phyloP scores from a whole-genome alignment of 2,329 filamentous ascomycete genomes.

The Pyrenophora seminiperda region DNA sequence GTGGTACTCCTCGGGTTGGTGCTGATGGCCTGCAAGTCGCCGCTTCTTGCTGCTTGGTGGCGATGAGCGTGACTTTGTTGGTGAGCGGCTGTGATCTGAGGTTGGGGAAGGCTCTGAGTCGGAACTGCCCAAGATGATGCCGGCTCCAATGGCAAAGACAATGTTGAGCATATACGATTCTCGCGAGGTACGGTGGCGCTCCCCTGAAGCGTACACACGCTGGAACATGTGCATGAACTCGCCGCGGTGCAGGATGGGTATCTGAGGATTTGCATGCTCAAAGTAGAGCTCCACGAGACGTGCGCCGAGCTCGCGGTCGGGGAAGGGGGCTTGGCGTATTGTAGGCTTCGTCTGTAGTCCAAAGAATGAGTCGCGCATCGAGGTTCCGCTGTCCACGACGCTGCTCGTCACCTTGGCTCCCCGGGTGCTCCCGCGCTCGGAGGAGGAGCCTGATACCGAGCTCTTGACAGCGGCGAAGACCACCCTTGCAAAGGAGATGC shows the following conservation, averaged over 20 bases:
- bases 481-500: conserved; percentile 91
- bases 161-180: conserved; percentile 97
- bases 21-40: conserved; percentile 59
- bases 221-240: conserved; percentile 92
- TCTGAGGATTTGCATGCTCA: conserved; percentile 94
- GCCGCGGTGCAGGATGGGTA: conserved; percentile 84
- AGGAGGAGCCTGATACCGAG: conserved; percentile 61
- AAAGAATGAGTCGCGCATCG: conserved; percentile 95
- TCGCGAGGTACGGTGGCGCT: conserved; percentile 70
- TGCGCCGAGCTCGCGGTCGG: conserved; percentile 73
- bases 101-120: conserved; percentile 43
- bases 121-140: conserved; percentile 76
- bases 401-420: conserved; percentile 59
- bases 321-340: conserved; percentile 84
- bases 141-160: conserved; percentile 93
- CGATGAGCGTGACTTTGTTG: conserved; percentile 36
- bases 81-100: conserved; percentile 37
- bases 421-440: conserved; percentile 67
- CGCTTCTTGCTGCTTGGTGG: conserved; percentile 46
- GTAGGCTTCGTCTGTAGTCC: conserved; percentile 90
- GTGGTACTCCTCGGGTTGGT: conserved; percentile 93
- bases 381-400: conserved; percentile 66
- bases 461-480: conserved; percentile 93
- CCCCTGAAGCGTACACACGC: conserved; percentile 73
- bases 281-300: conserved; percentile 85